Evolutionary conservation across 2,329 filamentous ascomycete species (phyloP), one percentile per base, ranked within the genome.

Genomic region (Conoideocrella luteorostrata): DNA sequence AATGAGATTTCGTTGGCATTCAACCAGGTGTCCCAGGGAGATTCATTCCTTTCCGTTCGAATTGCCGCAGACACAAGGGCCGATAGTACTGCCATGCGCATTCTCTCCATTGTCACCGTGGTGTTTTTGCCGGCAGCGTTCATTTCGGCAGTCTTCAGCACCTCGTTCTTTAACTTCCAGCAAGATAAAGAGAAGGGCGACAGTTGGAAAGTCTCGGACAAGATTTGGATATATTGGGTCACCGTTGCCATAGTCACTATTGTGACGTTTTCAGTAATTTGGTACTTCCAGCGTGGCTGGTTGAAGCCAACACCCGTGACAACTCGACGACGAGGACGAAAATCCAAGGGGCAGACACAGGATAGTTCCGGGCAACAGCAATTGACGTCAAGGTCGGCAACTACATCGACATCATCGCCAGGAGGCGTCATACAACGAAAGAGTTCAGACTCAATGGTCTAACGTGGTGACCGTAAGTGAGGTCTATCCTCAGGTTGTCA

Each of bases 1-100:
- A 58, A 81, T 62, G 57, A 82, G 69, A 67, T 82, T 59, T 59
- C 80, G 45, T 63, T 83, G 47, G 53, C 65, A 0, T 75, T 70
- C 54, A 68, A 74, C 48, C 60, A 51, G 0, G 66, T 71, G 0
- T 62, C 68, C 0, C 67, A 72, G 47, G 55, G 66, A 28, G 67
- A 72, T 38, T 56, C 68, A 0, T 46, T 51, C 1, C 52, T 61
- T 0, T 63, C 67, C 0, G 58, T 73, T 2, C 41, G 62, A 7
- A 68, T 74, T 7, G 63, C 64, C 0, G 56, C 55, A 9, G 64
- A 65, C 0, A 61, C 69, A 0, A 62, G 65, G n/a, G 47, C 47
- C 0, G 75, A 78, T 41, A 74, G 71, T 47, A 60, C 67, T 1
- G 66, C 71, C 1, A 76, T 77, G 71, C 72, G 69, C 52, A 71